A percentile compares a stretch with the other conserved stretches of the same genome.
Evolutionary conservation across 768 basidiomycete species (phyloP).

Genomic region (Asterophora lycoperdoides): DNA sequence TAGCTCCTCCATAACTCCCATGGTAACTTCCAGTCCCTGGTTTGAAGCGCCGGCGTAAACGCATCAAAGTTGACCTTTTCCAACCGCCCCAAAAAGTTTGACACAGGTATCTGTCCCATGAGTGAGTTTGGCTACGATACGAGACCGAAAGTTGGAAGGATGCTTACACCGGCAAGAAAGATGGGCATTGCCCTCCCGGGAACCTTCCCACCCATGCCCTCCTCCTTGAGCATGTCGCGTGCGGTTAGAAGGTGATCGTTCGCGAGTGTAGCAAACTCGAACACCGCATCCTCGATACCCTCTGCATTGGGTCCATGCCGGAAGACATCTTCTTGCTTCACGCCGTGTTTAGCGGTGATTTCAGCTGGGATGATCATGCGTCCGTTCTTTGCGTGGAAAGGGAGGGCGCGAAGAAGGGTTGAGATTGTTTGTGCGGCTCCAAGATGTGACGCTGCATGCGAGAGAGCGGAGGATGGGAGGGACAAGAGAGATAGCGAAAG

Average conservation of each 20-base stretch:
- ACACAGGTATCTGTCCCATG: conserved; percentile 55
- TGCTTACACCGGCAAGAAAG: conserved; percentile 67
- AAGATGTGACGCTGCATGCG: conserved; percentile 80
- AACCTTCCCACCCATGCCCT: conserved; percentile 43
- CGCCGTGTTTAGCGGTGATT: conserved; percentile 72
- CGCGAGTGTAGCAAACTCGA: conserved; percentile 75
- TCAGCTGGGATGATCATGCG: conserved; percentile 77
- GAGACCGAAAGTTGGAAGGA: conserved; percentile 16
- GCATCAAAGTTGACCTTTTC: conserved; percentile 71
- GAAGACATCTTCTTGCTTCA: conserved; percentile 78
- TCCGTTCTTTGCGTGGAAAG: conserved; percentile 70
- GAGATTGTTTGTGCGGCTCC: conserved; percentile 69
- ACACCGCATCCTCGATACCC: conserved; percentile 74
- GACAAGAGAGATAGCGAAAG: conserved; percentile 65
- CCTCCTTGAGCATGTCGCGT: conserved; percentile 59
- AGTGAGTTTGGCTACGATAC: conserved; percentile 18
- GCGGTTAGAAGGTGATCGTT: conserved; percentile 79
- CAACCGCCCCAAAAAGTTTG: conserved; percentile 57
- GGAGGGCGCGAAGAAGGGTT: conserved; percentile 71
- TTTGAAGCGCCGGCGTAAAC: conserved; percentile 59
- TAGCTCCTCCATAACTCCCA: conserved; percentile 57
- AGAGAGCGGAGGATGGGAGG: conserved; percentile 48
- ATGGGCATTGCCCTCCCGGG: conserved; percentile 62
- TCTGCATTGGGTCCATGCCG: conserved; percentile 48
- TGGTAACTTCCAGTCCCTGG: conserved; percentile 73